Evolutionary conservation across 805 yeast genomes (phyloP).

Genomic region (Barnettozyma sucrosica): DNA sequence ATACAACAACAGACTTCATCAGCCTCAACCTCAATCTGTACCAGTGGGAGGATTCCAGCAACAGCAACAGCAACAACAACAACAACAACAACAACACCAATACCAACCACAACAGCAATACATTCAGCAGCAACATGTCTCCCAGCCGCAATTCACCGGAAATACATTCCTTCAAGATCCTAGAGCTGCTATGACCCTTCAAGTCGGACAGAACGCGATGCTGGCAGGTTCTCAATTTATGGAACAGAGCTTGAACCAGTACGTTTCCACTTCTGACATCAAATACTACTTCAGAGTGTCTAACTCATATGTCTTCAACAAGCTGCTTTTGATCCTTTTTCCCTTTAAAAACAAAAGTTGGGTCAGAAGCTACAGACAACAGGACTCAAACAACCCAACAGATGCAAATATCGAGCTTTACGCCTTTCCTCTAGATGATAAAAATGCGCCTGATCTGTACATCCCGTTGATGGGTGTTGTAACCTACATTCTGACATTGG

Average conservation of each 20-base stretch:
- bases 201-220: conserved; percentile 81
- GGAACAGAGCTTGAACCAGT: conserved; percentile 51
- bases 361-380: conserved; percentile 48
- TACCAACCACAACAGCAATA: conserved; percentile 21
- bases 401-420: conserved; percentile 30
- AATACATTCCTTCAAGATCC: conserved; percentile 61
- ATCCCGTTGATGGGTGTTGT: conserved; percentile 91
- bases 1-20: conserved; percentile 18
- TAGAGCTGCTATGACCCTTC: conserved; percentile 77
- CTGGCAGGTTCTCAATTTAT: conserved; percentile 74
- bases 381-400: conserved; percentile 29
- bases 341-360: conserved; percentile 86
- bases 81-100: conserved; percentile 27
- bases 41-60: conserved; percentile 24
- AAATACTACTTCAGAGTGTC: conserved; percentile 90
- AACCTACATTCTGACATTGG: conserved; percentile 80
- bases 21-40: conserved; percentile 17
- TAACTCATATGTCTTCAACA: conserved; percentile 74
- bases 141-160: conserved; percentile 8
- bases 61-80: conserved; percentile 23
- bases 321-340: conserved; percentile 66
- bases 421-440: conserved; percentile 78
- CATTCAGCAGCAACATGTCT: conserved; percentile 17
- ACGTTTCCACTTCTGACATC: conserved; percentile 48
- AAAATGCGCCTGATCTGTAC: conserved; percentile 94